These are phyloP conservation scores for Calendula officinalis DNA, from an alignment of 129 eudicot genomes.

Conservation along the genomic window DNA sequence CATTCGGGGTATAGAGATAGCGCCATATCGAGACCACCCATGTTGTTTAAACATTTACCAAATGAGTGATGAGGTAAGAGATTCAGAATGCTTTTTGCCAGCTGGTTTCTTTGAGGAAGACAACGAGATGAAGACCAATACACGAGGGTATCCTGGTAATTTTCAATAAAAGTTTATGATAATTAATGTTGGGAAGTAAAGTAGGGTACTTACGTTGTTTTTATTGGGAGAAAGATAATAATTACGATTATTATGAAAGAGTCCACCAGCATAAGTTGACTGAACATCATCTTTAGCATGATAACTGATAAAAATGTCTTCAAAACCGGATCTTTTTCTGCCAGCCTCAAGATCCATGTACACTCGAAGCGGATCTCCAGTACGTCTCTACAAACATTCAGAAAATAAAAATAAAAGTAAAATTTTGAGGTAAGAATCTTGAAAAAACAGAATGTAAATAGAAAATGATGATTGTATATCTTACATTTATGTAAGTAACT, in stretches of 20 bases:
- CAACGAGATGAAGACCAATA: constrained; percentile 99
- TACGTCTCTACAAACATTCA: constrained; percentile 53
- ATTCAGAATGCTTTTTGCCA: constrained; percentile 66
- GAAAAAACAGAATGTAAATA: neutral
- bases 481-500: neutral
- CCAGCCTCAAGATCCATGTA: constrained; percentile 99
- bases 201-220: constrained; percentile 57
- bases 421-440: constrained; percentile 2
- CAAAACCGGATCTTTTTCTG: constrained; percentile 77
- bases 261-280: constrained; percentile 95
- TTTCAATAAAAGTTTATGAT: neutral
- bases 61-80: constrained; percentile 79
- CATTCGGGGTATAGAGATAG: constrained; percentile 89
- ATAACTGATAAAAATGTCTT: constrained; percentile 85
- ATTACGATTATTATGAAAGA: constrained; percentile 92
- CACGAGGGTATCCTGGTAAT: constrained; percentile 79
- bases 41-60: constrained; percentile 95
- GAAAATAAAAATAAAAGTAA: neutral
- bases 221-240: constrained; percentile 65
- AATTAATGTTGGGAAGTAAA: constrained; percentile 14
- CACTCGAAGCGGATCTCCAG: constrained; percentile 87
- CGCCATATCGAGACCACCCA: constrained; percentile 87
- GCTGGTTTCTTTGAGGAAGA: constrained; percentile 78
- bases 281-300: constrained; percentile 98
- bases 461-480: constrained; percentile 7